Conservation (phyloP, 176 grass and related monocot species). For the Rhipidocladum racemiflorum region DNA sequence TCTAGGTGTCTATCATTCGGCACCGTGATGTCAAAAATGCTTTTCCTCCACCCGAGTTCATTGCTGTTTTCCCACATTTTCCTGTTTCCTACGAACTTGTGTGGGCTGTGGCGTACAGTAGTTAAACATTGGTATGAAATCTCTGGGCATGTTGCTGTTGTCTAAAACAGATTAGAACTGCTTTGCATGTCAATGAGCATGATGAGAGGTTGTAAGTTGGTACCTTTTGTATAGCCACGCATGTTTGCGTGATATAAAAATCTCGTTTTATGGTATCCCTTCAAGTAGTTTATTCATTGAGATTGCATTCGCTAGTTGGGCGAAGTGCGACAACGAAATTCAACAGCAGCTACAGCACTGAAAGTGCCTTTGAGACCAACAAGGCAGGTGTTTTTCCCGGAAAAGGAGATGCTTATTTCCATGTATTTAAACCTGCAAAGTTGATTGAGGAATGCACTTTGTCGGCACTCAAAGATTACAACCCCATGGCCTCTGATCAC, state of each 20-base stretch:
- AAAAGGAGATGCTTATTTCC: neutral
- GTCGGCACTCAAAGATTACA: neutral
- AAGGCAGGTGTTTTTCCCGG: neutral
- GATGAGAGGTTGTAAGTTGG: neutral
- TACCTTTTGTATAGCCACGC: neutral
- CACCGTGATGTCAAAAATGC: neutral
- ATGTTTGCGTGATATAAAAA: neutral
- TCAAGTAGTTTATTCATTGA: neutral
- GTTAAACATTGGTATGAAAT: neutral
- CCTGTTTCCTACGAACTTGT: neutral
- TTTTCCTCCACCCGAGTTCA: neutral
- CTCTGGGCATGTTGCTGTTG: neutral
- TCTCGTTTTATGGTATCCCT: neutral
- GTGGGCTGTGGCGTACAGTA: neutral
- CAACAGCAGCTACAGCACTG: neutral
- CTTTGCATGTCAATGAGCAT: neutral
- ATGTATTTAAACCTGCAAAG: neutral
- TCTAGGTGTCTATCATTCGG: conserved; percentile 20
- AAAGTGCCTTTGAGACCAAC: neutral
- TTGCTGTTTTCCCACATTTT: neutral
- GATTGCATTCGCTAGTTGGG: neutral
- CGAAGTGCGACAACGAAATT: neutral
- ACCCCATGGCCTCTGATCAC: neutral
- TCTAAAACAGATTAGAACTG: neutral
- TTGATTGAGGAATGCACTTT: neutral